Percentiles rank a stretch among this genome's conserved stretches.
These are phyloP conservation scores for Juncus effusus DNA, from an alignment of 176 grass and related monocot species.

Conservation along the genomic window DNA sequence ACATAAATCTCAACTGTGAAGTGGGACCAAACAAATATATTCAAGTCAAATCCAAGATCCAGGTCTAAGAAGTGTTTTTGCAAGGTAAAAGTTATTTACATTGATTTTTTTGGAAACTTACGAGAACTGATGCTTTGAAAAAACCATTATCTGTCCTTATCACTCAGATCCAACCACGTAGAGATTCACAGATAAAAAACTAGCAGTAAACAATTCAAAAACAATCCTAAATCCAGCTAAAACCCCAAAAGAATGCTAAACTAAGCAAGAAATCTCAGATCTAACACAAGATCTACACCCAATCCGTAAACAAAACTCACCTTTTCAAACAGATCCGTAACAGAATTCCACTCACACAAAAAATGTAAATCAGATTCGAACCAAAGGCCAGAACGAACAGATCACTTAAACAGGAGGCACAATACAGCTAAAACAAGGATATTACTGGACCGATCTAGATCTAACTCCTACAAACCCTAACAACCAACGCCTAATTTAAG, in stretches of 20 bases:
- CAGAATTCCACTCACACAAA: background rate
- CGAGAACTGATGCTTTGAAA: background rate
- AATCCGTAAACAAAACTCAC: background rate
- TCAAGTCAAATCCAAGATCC: background rate
- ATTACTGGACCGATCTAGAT: constrained; percentile 6
- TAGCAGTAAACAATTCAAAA: background rate
- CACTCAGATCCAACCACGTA: constrained; percentile 12
- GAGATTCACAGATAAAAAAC: background rate
- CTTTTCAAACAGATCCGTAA: background rate
- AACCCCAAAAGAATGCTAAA: background rate
- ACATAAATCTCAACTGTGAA: no score
- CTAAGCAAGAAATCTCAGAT: constrained; percentile 5
- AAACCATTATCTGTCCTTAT: background rate
- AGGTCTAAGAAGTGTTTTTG: background rate
- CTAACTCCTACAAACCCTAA: background rate
- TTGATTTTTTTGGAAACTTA: background rate
- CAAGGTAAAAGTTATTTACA: background rate
- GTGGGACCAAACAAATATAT: no score
- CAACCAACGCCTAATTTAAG: constrained; percentile 4
- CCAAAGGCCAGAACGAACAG: background rate
- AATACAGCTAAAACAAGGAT: constrained; percentile 15
- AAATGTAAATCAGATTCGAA: background rate
- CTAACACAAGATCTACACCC: background rate
- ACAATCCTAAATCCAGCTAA: background rate
- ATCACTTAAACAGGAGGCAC: constrained; percentile 1